Conservation (phyloP, 441 rosid genomes). For the Theobroma grandiflorum region DNA sequence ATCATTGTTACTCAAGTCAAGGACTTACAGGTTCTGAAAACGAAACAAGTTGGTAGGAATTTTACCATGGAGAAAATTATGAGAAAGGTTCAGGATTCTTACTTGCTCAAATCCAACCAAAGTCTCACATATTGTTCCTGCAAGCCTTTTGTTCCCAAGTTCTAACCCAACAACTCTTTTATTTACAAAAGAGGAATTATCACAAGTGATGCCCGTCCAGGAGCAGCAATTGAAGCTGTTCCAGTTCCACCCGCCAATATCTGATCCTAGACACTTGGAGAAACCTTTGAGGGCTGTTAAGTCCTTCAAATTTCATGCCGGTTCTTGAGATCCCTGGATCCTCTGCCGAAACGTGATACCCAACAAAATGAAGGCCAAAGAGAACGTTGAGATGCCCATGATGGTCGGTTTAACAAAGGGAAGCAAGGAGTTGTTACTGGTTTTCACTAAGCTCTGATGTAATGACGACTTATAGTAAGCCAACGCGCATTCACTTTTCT, state of each 20-base stretch:
- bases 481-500: not conserved
- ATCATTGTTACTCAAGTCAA: slow-evolving; percentile 17
- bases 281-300: slow-evolving; percentile 9
- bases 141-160: slow-evolving; percentile 21
- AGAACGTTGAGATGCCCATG: not conserved
- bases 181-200: not conserved
- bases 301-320: not conserved
- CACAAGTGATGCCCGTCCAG: slow-evolving; percentile 20
- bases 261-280: not conserved
- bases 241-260: not conserved
- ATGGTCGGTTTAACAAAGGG: not conserved
- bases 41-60: not conserved
- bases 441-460: not conserved
- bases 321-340: slow-evolving; percentile 6
- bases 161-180: slow-evolving; percentile 5
- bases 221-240: slow-evolving; percentile 21
- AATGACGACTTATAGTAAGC: not conserved
- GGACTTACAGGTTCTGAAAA: slow-evolving; percentile 9
- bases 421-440: not conserved
- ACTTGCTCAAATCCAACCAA: slow-evolving; percentile 38
- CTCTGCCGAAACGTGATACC: not conserved
- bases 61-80: not conserved
- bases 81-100: slow-evolving; percentile 39
- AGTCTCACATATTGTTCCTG: slow-evolving; percentile 40
- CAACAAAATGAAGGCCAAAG: not conserved